Evolutionary conservation across 2,329 filamentous ascomycete genomes (phyloP), one percentile per base, ranked within the genome.

Genomic region (Talaromyces sp.): DNA sequence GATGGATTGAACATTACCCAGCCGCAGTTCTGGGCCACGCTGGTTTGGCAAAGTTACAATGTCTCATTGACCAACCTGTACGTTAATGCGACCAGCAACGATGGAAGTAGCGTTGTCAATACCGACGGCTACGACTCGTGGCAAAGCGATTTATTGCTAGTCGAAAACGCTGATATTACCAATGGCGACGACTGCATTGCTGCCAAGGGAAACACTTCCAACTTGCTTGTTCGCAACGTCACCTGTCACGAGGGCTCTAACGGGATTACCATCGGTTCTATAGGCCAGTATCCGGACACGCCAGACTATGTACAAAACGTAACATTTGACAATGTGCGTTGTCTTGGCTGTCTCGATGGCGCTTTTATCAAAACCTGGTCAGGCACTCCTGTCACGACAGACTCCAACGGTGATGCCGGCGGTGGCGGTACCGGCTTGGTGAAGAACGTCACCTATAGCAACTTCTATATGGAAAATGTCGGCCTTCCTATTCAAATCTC

Each of bases 11-110:
- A 75, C 2, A 85, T 80, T 73, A 71, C 75, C 7, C 78, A 82
- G 70, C 70, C 75, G 5, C 81, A 83, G 64, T 83, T 83, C 68
- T 83, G 81, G 81, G 79, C 78, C 53, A 79, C 73, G 0, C 78
- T 78, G 63, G 72, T 79, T 9, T 79, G 79, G 18, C 72, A 82
- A 61, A 79, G 76, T 51, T 72, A 80, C 63, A 82, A 83, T 62
- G 74, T 83, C 60, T 82, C 80, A 9, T 79, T 83, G 75, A 81
- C 79, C 9, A 83, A 83, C 62, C 70, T 83, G 16, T 79, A 81
- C 58, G 82, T 83, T 76, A 80, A 79, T 65, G 75, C 81, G 1
- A 79, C 75, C 2, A 81, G 77, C 34, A 74, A 75, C 57, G 78
- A 76, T 30, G 72, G 77, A 59, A 80, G 76, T 75, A 74, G 67